Evolutionary conservation across 192 early-diverging fungal genomes (phyloP).

Genomic region (Chytriomyces sp.): DNA sequence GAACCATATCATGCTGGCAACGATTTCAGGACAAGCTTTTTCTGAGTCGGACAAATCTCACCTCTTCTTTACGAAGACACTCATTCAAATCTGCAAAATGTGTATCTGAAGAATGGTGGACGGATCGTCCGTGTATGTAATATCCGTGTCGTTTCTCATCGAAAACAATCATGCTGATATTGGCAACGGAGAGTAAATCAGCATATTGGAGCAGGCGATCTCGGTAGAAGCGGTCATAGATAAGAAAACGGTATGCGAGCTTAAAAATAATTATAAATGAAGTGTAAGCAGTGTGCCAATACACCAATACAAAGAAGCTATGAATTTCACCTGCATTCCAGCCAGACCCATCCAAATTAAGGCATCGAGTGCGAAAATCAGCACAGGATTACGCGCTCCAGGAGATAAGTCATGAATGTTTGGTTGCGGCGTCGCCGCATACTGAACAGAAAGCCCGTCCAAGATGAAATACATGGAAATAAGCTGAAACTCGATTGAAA

Average conservation of each 20-base stretch:
- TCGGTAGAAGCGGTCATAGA: slow-evolving; percentile 55
- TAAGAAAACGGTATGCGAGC: slow-evolving; percentile 27
- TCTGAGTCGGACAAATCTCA: slow-evolving; percentile 20
- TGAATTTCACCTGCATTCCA: slow-evolving; percentile 38
- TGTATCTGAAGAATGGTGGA: slow-evolving; percentile 52
- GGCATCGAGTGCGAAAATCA: slow-evolving; percentile 50
- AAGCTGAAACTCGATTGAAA: slow-evolving; percentile 42
- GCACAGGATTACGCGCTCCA: slow-evolving; percentile 42
- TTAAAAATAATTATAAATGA: too few relatives aligned
- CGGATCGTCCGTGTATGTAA: slow-evolving; percentile 57
- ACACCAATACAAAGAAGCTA: not conserved
- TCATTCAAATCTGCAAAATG: slow-evolving; percentile 48
- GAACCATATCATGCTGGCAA: slow-evolving; percentile 52
- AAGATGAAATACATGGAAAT: slow-evolving; percentile 53
- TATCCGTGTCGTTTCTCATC: slow-evolving; percentile 63
- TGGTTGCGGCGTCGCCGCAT: slow-evolving; percentile 50
- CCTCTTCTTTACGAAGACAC: slow-evolving; percentile 50
- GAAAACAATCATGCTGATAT: slow-evolving; percentile 52
- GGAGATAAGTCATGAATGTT: slow-evolving; percentile 37
- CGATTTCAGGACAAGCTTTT: slow-evolving; percentile 1
- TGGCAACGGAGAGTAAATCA: slow-evolving; percentile 56
- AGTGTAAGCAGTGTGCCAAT: too few relatives aligned
- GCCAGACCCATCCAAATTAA: slow-evolving; percentile 43
- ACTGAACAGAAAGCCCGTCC: slow-evolving; percentile 37
- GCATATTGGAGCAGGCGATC: slow-evolving; percentile 54